Conservation (phyloP, 2,329 filamentous ascomycete genomes). For the Epichloe aotearoae region DNA sequence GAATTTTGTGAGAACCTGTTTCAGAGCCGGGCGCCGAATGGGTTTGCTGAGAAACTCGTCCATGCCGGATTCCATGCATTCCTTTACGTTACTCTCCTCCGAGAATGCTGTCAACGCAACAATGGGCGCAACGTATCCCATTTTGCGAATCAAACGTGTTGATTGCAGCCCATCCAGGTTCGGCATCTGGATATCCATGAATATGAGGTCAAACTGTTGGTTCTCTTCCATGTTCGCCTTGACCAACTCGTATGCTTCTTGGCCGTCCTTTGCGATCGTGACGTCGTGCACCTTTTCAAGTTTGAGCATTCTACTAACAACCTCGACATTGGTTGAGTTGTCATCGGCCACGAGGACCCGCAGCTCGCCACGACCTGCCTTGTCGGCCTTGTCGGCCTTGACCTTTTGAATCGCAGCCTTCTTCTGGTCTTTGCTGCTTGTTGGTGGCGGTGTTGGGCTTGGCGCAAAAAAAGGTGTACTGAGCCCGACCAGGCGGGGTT, state of each 20-base stretch:
- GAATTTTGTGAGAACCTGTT: conserved; percentile 75
- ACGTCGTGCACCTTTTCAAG: conserved; percentile 76
- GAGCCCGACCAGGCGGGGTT: conserved; percentile 70
- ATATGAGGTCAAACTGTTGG: conserved; percentile 70
- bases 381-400: conserved; percentile 37
- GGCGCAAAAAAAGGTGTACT: conserved; percentile 68
- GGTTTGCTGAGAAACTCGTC: conserved; percentile 70
- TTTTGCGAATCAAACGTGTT: conserved; percentile 69
- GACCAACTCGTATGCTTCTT: conserved; percentile 78
- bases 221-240: conserved; percentile 66
- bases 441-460: conserved; percentile 20
- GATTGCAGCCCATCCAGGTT: conserved; percentile 82
- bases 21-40: conserved; percentile 71
- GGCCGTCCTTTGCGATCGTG: conserved; percentile 72
- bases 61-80: conserved; percentile 84
- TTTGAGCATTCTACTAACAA: conserved; percentile 52
- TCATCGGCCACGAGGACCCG: conserved; percentile 76
- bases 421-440: conserved; percentile 39
- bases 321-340: conserved; percentile 44
- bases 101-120: conserved; percentile 84
- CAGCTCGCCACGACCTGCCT: conserved; percentile 42
- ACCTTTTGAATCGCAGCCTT: conserved; percentile 52
- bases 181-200: conserved; percentile 96
- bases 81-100: conserved; percentile 77
- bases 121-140: conserved; percentile 79